Evolutionary conservation across 495 filamentous ascomycete species (phyloP), one percentile per base, ranked within the genome.

Genomic region (Aspergillus panamensis): DNA sequence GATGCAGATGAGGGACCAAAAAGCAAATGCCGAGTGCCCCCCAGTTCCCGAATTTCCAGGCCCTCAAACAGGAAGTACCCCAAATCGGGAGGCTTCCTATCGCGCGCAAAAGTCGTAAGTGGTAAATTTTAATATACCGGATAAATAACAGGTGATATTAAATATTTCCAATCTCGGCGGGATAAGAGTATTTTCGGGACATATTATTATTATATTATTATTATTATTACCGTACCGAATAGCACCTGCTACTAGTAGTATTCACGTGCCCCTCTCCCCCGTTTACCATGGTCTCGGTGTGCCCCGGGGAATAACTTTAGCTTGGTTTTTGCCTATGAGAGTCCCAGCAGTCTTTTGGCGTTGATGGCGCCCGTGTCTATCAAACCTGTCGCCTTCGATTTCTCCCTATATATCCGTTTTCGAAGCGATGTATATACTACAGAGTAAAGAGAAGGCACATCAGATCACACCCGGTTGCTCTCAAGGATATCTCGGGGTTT

Each of bases 321-420:
- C 42, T 29, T 10, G 19, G 10, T 1, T 13, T 49, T 19, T 7
- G 47, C 47, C 47, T 49, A 49, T 49, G 47, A 30, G 31, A 49
- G 16, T 8, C 25, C 19, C 21, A 29, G 19, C 8, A n/a, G 13
- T 31, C 25, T 30, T n/a, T 31, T 31, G 47, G n/a, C 47, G 20
- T 49, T 29, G 29, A 49, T 49, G 47, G 47, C 31, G 47, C 45
- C 54, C 19, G 54, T 57, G 54, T 31, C 54, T 57, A 45, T 57
- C 54, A 57, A 50, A 57, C 19, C 54, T 57, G 54, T 57, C 54
- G 50, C 33, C 45, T 56, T 56, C 47, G 14, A 30, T 12, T 3
- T 29, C 20, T 29, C 10, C n/a, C n/a, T n/a, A n/a, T n/a, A n/a
- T n/a, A n/a, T n/a, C n/a, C n/a, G n/a, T n/a, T n/a, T n/a, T n/a